phyloP scores from a whole-genome alignment of 2,329 filamentous ascomycete species.

The Penicillium janthinellum region DNA sequence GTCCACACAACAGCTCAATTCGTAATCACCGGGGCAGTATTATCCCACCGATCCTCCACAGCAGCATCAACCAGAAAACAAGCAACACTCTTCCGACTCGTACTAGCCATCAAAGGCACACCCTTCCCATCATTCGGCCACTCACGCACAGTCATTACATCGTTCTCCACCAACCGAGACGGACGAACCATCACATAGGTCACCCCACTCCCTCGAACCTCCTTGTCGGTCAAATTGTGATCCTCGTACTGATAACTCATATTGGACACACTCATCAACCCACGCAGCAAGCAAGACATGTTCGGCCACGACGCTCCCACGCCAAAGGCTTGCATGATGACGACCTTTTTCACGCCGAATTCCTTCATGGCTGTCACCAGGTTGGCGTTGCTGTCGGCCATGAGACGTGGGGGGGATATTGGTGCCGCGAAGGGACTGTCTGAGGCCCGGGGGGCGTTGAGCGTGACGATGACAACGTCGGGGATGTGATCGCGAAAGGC shows the following conservation, averaged over 20 bases:
- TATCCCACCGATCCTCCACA: conserved; percentile 47
- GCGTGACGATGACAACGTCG: conserved; percentile 52
- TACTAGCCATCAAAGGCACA: conserved; percentile 43
- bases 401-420: conserved; percentile 49
- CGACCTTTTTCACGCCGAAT: conserved; percentile 44
- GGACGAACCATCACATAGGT: conserved; percentile 52
- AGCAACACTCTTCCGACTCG: conserved; percentile 47
- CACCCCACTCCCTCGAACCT: conserved; percentile 41
- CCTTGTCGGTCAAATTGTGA: conserved; percentile 50
- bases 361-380: conserved; percentile 43
- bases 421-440: conserved; percentile 54
- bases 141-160: conserved; percentile 40
- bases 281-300: conserved; percentile 46
- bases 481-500: conserved; percentile 20
- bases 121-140: conserved; percentile 49
- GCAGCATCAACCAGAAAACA: conserved; percentile 50
- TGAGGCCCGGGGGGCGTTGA: conserved; percentile 50
- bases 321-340: conserved; percentile 56
- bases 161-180: conserved; percentile 46
- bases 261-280: conserved; percentile 51
- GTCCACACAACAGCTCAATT: conserved; percentile 33
- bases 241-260: conserved; percentile 53
- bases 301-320: conserved; percentile 49
- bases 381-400: conserved; percentile 48
- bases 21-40: conserved; percentile 51